Percentiles rank a stretch among this genome's conserved stretches.
Evolutionary conservation across 208 protist species (phyloP).

Genomic region (Borovskyia barvae): DNA sequence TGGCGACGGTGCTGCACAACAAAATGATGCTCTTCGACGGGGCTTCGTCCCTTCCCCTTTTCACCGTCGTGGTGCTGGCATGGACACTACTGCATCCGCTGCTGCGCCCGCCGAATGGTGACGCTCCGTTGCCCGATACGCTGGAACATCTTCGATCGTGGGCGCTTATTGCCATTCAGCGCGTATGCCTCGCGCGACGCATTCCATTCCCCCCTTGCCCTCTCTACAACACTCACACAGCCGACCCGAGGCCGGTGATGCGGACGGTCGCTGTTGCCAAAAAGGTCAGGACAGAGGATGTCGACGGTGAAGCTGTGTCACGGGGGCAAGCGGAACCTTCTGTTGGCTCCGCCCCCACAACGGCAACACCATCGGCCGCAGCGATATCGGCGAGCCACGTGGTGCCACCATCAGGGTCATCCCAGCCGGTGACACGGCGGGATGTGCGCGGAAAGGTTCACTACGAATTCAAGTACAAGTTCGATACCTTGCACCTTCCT

Average conservation of each 20-base stretch:
- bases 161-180: slow-evolving; percentile 9
- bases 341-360: too few relatives aligned
- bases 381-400: too few relatives aligned
- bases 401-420: too few relatives aligned
- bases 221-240: slow-evolving; percentile 9
- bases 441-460: slow-evolving; percentile 1
- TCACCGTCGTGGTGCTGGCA: slow-evolving; percentile 27
- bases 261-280: too few relatives aligned
- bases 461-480: slow-evolving; percentile 29
- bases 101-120: slow-evolving; percentile 15
- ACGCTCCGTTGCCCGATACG: neutral
- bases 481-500: slow-evolving; percentile 10
- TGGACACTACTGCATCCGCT: slow-evolving; percentile 49
- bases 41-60: slow-evolving; percentile 28
- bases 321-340: too few relatives aligned
- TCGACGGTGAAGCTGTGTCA: too few relatives aligned
- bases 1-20: slow-evolving; percentile 36
- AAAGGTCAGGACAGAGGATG: too few relatives aligned
- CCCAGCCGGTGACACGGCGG: neutral
- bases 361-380: too few relatives aligned
- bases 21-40: slow-evolving; percentile 50
- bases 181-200: slow-evolving; percentile 3
- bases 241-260: slow-evolving; percentile 9
- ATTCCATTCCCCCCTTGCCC: slow-evolving; percentile 8
- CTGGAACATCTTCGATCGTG: slow-evolving; percentile 2